phyloP scores from a whole-genome alignment of 352 stramenopile genomes.

The Pythium folliculosum region DNA sequence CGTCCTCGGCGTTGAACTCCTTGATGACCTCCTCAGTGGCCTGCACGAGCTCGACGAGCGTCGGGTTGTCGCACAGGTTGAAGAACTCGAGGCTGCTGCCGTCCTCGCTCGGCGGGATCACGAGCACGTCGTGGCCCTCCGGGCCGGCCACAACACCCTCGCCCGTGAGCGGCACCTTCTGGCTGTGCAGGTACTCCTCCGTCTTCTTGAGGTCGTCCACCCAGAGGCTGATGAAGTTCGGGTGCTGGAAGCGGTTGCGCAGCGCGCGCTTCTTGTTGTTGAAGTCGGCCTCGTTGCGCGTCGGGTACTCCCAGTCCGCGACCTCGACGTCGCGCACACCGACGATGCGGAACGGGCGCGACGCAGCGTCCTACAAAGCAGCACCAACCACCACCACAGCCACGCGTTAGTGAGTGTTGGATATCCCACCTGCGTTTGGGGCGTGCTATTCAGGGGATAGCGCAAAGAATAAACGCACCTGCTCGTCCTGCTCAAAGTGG shows the following conservation, averaged over 20 bases:
- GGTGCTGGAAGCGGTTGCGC: slow-evolving; percentile 75
- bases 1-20: slow-evolving; percentile 59
- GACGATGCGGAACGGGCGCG: slow-evolving; percentile 74
- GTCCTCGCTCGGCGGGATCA: slow-evolving; percentile 65
- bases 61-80: slow-evolving; percentile 81
- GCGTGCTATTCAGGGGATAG: no score
- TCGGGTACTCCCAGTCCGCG: slow-evolving; percentile 74
- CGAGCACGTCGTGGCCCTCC: slow-evolving; percentile 67
- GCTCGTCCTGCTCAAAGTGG: slow-evolving; percentile 69
- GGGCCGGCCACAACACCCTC: slow-evolving; percentile 61
- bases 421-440: background rate
- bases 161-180: slow-evolving; percentile 60
- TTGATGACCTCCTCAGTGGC: slow-evolving; percentile 75
- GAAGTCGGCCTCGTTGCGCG: slow-evolving; percentile 61
- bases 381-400: background rate
- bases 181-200: slow-evolving; percentile 61
- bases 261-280: slow-evolving; percentile 60
- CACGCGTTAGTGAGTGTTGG: no score
- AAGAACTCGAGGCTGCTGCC: slow-evolving; percentile 72
- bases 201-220: slow-evolving; percentile 74
- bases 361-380: slow-evolving; percentile 36
- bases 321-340: slow-evolving; percentile 81
- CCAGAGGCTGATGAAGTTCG: slow-evolving; percentile 87
- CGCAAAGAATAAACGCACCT: slow-evolving; percentile 35
- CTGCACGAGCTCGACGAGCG: slow-evolving; percentile 83